Base-by-base conservation (phyloP, 495 filamentous ascomycete species). In the Lindgomyces ingoldianus region DNA sequence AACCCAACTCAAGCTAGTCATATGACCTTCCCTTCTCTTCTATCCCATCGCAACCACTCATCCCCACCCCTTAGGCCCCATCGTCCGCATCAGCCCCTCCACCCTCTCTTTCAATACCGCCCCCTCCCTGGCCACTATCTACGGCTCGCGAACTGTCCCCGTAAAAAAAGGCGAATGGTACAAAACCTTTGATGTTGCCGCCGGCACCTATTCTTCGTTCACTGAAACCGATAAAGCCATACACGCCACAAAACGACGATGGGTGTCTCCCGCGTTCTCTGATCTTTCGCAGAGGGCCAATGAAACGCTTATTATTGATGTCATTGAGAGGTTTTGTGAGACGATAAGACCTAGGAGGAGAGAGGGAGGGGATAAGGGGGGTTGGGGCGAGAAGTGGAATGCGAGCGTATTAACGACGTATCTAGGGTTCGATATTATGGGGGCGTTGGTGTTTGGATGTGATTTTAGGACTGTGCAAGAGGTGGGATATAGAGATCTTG, bases 141-240 rank as follows among this genome's bases (percentile, higher is more conserved):
- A 75, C 52, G 83, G 83, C 64, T 16, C 61, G 4, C 69, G 66
- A 59, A 77, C 75, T 29, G 72, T 72, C 18, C 72, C 72, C 54
- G 67, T 75, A 21, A 64, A 69, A 52, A 73, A 74, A 58, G 60
- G 62, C 8, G 62, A 66, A 14, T 74, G 70, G 64, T 73, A 75
- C 58, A 71, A 69, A 29, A 73, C 67, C 0, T 51, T 74, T 24
- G 67, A 72, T 41, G 55, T 62, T 18, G 63, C 55, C n/a, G 63
- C 70, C 0, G 67, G 66, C 27, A 41, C 70, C 19, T 70, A 62
- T 22, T 68, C 57, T 56, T 48, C 57, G 18, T 66, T 67, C 33
- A 68, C 63, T 2, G 65, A 69, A 19, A 71, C 68, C 24, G 69
- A 71, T 47, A 60, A 56, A 41, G 33, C 56, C 0, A 65, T 65